Base-by-base conservation (phyloP, 1,284 basidiomycete genomes). In the Marasmius oreades region DNA sequence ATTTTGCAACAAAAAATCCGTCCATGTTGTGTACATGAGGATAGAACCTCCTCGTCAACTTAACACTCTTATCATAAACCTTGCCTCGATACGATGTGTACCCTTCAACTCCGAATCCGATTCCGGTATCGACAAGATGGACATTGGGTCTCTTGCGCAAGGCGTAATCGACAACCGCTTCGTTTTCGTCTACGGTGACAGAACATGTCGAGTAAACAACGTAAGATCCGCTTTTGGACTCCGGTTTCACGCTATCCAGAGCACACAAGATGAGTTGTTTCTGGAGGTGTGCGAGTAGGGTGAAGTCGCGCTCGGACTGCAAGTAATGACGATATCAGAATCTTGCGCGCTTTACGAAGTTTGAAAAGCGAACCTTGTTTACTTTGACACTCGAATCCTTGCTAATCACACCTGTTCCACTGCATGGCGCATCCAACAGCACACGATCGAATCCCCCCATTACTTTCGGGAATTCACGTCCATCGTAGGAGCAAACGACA, bases 151-250 rank as follows among this genome's bases (percentile, higher is more conserved):
- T 84, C 73, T 99, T 98, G 62, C 90, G 86, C 55, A 99, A 80
- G n/a, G 97, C 97, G 68, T 99, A 99, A 72, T 98, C 93, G 18
- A 99, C 93, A 16, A 99, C 96, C 4, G 93, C 87, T 73, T 99
- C 97, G 77, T 99, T 95, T 77, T 99, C 97, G 66, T 99, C 97
- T 2, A 98, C 92, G 3, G 92, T 98, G 47, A 99, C 94, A 6
- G 95, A 98, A 71, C 97, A 99, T 0, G 97, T 99, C 53, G 95
- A 98, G 77, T 99, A 99, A 58, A 99, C 96, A 63, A 99, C 77
- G 71, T 90, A 95, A 23, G 95, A 96, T 12, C 97, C 97, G 0
- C 92, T 93, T 63, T 90, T 86, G 2, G 94, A 96, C 56, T 88
- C 85, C 10, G 95, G 85, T 63, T 88, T 89, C 57, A 98, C 88